Conservation (phyloP, 75 land plant genomes). For the Isoetes taiwanensis region DNA sequence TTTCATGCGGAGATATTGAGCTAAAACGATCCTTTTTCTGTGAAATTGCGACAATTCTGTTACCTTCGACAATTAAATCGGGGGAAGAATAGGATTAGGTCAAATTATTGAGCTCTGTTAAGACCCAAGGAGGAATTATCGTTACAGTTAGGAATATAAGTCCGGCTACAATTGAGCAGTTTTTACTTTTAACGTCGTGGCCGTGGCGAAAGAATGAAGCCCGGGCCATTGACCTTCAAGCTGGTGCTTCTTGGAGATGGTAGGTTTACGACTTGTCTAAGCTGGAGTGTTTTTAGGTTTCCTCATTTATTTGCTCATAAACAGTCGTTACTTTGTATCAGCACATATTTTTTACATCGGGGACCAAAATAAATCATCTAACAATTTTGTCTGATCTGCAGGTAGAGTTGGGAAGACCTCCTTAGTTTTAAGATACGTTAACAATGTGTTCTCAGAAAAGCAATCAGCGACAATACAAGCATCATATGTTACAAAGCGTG, state of each 20-base stretch:
- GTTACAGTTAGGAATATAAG: no score
- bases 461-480: conserved; percentile 42
- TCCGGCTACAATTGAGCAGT: no score
- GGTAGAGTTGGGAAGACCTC: conserved; percentile 48
- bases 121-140: no score
- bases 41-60: no score
- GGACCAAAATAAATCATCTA: not conserved
- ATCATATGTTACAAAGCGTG: conserved; percentile 39
- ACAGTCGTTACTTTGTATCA: not conserved
- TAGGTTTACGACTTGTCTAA: conserved; percentile 6
- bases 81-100: no score
- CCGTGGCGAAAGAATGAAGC: no score
- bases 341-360: not conserved
- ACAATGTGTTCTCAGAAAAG: conserved; percentile 37
- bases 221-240: no score
- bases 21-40: no score
- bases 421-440: conserved; percentile 35
- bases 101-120: no score
- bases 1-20: no score
- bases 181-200: no score
- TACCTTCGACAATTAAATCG: no score
- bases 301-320: not conserved
- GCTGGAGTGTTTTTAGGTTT: not conserved
- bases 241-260: conserved; percentile 39
- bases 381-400: not conserved